Evolutionary conservation across 176 grass and related monocot genomes (phyloP).

Genomic region (Avena eriantha): DNA sequence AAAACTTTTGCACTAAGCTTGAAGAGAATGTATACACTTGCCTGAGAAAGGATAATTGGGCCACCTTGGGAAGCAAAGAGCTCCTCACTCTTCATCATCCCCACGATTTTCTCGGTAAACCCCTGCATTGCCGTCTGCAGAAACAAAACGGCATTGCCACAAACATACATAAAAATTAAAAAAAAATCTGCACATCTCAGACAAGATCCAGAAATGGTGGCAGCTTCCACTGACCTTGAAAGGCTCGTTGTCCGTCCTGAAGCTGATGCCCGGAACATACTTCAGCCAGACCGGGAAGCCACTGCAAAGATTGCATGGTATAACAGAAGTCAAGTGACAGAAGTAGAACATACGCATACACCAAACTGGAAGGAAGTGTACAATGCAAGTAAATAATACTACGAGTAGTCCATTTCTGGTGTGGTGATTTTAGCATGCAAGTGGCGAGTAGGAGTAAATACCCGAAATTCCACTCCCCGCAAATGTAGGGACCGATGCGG

Average conservation of each 20-base stretch:
- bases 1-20: slow-evolving; percentile 18
- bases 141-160: slow-evolving; percentile 25
- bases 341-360: slow-evolving; percentile 33
- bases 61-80: slow-evolving; percentile 98
- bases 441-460: slow-evolving; percentile 35
- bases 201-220: slow-evolving; percentile 41
- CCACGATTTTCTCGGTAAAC: slow-evolving; percentile 93
- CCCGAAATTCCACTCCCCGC: slow-evolving; percentile 99
- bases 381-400: slow-evolving; percentile 18
- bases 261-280: slow-evolving; percentile 98
- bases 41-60: slow-evolving; percentile 98
- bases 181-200: background rate
- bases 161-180: background rate
- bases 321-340: slow-evolving; percentile 20
- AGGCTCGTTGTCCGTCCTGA: slow-evolving; percentile 96
- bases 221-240: slow-evolving; percentile 74
- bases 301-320: slow-evolving; percentile 51
- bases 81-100: slow-evolving; percentile 85
- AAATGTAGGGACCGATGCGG: slow-evolving; percentile 95
- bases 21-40: slow-evolving; percentile 42
- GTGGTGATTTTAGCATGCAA: slow-evolving; percentile 17
- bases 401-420: background rate
- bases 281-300: slow-evolving; percentile 99
- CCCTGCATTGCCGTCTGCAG: slow-evolving; percentile 94
- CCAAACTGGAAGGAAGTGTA: slow-evolving; percentile 16